Percentiles rank a stretch among this genome's conserved stretches.
Evolutionary conservation across 768 basidiomycete species (phyloP).

Genomic region (Termitomyces sp.): DNA sequence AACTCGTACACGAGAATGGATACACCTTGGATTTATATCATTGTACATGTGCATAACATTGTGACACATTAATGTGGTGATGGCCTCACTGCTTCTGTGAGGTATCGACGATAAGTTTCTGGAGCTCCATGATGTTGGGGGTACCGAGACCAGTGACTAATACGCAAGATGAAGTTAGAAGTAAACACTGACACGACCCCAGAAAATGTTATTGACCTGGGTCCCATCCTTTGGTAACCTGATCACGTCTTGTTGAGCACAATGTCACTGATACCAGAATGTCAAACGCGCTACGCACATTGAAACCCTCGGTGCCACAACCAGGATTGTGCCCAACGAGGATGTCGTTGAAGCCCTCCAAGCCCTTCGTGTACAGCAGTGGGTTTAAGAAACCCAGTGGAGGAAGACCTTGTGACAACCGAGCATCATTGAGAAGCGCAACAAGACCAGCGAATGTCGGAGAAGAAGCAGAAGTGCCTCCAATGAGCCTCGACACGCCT

Average conservation of each 20-base stretch:
- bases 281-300: conserved; percentile 33
- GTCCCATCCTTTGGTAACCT: conserved; percentile 58
- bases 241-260: conserved; percentile 1
- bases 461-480: conserved; percentile 61
- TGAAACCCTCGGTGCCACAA: conserved; percentile 62
- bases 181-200: neutral
- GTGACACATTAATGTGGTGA: neutral
- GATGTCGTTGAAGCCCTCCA: conserved; percentile 51
- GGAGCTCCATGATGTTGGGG: conserved; percentile 51
- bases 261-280: neutral
- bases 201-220: conserved; percentile 35
- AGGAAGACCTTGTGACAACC: conserved; percentile 38
- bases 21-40: neutral
- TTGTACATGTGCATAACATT: neutral
- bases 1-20: neutral
- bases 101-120: conserved; percentile 17
- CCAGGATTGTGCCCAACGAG: conserved; percentile 48
- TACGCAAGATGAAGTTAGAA: neutral
- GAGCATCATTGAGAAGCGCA: conserved; percentile 59
- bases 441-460: conserved; percentile 63
- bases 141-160: conserved; percentile 19
- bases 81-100: neutral
- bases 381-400: conserved; percentile 66
- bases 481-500: conserved; percentile 34
- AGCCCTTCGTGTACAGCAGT: conserved; percentile 45